phyloP scores from a whole-genome alignment of 192 early-diverging fungal species.

The Martensiomyces pterosporus region DNA sequence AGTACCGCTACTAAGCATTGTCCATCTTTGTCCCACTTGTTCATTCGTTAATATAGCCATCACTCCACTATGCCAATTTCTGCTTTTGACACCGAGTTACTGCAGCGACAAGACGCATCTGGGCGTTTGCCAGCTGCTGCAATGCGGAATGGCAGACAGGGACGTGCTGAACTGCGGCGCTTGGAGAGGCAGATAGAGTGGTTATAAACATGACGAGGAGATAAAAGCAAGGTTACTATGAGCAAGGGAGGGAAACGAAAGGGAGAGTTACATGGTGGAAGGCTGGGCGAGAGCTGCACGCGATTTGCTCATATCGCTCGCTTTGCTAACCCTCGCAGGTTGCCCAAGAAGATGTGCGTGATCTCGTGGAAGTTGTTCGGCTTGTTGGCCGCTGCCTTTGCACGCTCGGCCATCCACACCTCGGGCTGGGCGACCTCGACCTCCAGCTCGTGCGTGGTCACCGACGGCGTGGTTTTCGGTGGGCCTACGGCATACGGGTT shows the following conservation, averaged over 20 bases:
- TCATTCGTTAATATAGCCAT: not conserved
- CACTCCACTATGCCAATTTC: not conserved
- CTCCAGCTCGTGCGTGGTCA: slow-evolving; percentile 78
- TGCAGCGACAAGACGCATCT: too few relatives aligned
- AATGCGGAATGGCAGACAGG: too few relatives aligned
- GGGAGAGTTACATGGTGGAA: too few relatives aligned
- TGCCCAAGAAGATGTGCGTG: slow-evolving; percentile 73
- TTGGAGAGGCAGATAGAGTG: too few relatives aligned
- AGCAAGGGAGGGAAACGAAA: too few relatives aligned
- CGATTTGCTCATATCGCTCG: slow-evolving; percentile 33
- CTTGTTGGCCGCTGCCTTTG: slow-evolving; percentile 54
- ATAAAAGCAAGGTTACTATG: too few relatives aligned
- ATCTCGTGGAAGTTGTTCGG: slow-evolving; percentile 67
- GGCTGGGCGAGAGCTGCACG: too few relatives aligned
- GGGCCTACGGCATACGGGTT: slow-evolving; percentile 40
- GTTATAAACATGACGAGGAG: too few relatives aligned
- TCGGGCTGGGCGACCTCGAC: slow-evolving; percentile 67
- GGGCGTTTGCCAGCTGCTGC: too few relatives aligned
- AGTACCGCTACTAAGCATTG: slow-evolving; percentile 84
- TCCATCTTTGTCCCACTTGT: not conserved
- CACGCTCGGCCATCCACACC: slow-evolving; percentile 57
- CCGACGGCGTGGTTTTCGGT: slow-evolving; percentile 38
- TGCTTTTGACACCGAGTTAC: too few relatives aligned
- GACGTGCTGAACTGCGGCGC: too few relatives aligned
- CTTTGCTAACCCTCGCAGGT: slow-evolving; percentile 63